Evolutionary conservation across 2,329 filamentous ascomycete species (phyloP), one percentile per base, ranked within the genome.

Genomic region (Talaromyces pinophilus): DNA sequence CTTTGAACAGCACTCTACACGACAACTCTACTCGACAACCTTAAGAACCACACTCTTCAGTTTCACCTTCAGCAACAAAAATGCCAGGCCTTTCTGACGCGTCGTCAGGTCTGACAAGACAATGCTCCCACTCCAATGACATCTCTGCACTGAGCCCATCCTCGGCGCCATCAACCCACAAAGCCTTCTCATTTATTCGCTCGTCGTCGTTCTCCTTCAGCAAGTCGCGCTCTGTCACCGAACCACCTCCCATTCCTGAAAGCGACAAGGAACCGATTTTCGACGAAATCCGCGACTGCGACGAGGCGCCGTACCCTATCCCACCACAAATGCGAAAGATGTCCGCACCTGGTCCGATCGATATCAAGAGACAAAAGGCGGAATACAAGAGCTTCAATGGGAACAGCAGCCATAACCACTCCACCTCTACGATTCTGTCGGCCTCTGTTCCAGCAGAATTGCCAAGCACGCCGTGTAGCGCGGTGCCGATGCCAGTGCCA

Each of bases 231-330:
- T 19, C 54, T 10, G 5, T n/a, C 3, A 28, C 44, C 13, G 62
- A 64, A 28, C 35, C 65, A 5, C 2, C 60, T 8, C 38, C 64
- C 1, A 67, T 67, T 30, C 65, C 65, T 5, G 65, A 67, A 42
- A 59, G 50, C 54, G 65, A 67, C 17, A 67, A 67, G 44, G 65
- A 67, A 22, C 60, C 65, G 1, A 67, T 67, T 35, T 67, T 67
- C 28, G 65, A 67, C 42, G 65, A 67, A 52, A 67, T 67, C 8
- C 65, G 65, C 42, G 65, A 67, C 19, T 67, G 65, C 42, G 65
- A 63, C 60, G 65, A 67, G 44, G 60, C 65, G 17, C 65, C 65
- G 5, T 67, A 67, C 19, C 65, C 65, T 11, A 30, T 59, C 25
- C 42, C 59, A 13, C 60, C 65, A 17, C 60, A 63, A 55, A 57